These are phyloP conservation scores for Dendrobium catenatum DNA, from an alignment of 106 monocot species.

Conservation along the genomic window DNA sequence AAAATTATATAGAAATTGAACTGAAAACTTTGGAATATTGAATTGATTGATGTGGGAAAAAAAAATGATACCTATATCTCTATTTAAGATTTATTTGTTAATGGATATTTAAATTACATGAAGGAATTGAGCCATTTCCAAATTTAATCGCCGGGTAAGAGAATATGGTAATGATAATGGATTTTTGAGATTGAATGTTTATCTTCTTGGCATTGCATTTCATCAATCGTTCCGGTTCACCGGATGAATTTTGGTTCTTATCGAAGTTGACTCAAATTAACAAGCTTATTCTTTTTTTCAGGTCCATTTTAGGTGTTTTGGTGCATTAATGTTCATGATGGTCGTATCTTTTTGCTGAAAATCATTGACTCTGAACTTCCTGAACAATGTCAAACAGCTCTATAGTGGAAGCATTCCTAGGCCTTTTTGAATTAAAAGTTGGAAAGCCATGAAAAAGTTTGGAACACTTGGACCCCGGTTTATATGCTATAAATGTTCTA, in stretches of 20 bases:
- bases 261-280: neutral
- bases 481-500: neutral
- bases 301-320: neutral
- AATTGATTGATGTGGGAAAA: no score
- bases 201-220: neutral
- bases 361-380: no score
- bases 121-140: no score
- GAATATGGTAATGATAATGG: no score
- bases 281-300: neutral
- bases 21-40: no score
- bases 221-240: neutral
- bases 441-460: slow-evolving; percentile 41
- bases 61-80: no score
- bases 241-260: neutral
- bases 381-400: no score
- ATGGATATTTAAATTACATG: no score
- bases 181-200: neutral
- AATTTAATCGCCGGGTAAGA: no score
- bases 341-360: neutral
- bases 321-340: neutral
- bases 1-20: no score
- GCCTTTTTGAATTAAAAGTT: neutral
- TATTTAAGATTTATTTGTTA: no score
- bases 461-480: slow-evolving; percentile 37
- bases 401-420: neutral